Conservation (phyloP, 257 asterid genomes). For the Lithospermum erythrorhizon region DNA sequence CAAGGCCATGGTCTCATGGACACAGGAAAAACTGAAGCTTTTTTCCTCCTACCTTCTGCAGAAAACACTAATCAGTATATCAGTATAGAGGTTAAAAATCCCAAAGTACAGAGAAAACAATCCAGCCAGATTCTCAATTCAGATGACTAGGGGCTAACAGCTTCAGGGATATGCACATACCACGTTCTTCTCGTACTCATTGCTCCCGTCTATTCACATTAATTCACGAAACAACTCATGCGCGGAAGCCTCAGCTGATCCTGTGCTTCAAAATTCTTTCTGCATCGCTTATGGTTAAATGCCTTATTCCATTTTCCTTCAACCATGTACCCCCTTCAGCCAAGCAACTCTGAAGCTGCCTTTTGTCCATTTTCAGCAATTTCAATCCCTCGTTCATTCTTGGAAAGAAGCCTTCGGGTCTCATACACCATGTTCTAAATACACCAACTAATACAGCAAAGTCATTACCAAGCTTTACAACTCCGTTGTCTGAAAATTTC, state of each 20-base stretch:
- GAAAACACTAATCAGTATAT: too few species aligned
- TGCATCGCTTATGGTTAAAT: slow-evolving; percentile 42
- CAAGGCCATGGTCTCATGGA: too few species aligned
- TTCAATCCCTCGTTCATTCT: slow-evolving; percentile 60
- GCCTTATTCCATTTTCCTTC: slow-evolving; percentile 65
- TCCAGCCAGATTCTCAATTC: too few species aligned
- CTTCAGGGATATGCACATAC: too few species aligned
- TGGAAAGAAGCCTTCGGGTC: slow-evolving; percentile 97
- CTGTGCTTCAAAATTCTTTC: slow-evolving; percentile 63
- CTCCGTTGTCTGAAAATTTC: slow-evolving; percentile 62
- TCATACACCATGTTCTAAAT: slow-evolving; percentile 65
- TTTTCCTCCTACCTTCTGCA: too few species aligned
- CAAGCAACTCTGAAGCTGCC: slow-evolving; percentile 33
- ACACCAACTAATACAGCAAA: slow-evolving; percentile 49
- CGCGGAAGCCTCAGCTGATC: background rate
- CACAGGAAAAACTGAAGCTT: too few species aligned
- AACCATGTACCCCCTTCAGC: slow-evolving; percentile 61
- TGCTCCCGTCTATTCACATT: background rate
- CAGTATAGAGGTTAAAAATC: too few species aligned
- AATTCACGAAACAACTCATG: background rate
- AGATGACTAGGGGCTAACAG: too few species aligned
- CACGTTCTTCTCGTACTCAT: too few species aligned
- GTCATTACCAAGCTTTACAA: slow-evolving; percentile 64
- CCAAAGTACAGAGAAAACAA: too few species aligned
- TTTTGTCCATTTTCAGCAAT: slow-evolving; percentile 48